Conservation (phyloP, 169 alveolate species). For the Babesia gibsoni region DNA sequence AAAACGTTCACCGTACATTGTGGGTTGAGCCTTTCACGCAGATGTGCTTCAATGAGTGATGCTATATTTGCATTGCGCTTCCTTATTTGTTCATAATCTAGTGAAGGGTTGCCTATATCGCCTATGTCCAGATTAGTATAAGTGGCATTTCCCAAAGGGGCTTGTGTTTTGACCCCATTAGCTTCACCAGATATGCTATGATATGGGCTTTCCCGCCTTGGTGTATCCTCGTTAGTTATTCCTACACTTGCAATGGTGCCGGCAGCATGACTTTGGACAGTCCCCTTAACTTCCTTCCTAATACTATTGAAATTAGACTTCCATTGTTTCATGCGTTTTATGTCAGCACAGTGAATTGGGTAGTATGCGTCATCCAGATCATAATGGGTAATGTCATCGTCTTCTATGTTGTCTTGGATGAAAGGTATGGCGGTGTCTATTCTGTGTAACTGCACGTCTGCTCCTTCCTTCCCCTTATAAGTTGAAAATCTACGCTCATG, state of each 20-base stretch:
- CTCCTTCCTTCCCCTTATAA: not conserved
- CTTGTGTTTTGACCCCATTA: not conserved
- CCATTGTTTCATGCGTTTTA: constrained; percentile 15
- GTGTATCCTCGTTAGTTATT: too few species aligned
- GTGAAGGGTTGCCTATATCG: not conserved
- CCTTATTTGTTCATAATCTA: constrained; percentile 1
- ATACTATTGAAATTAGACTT: not conserved
- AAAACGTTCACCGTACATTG: constrained; percentile 54
- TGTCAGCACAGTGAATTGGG: constrained; percentile 1
- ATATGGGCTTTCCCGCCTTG: too few species aligned
- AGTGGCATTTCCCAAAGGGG: not conserved
- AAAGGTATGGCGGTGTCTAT: not conserved
- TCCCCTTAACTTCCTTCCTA: too few species aligned
- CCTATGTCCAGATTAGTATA: not conserved
- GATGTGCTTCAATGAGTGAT: constrained; percentile 1
- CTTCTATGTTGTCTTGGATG: not conserved
- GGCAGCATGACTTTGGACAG: too few species aligned
- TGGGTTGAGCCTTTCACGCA: constrained; percentile 47
- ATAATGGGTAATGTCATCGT: not conserved
- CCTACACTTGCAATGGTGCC: too few species aligned
- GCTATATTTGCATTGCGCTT: constrained; percentile 1
- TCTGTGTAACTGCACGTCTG: not conserved
- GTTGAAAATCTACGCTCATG: not conserved
- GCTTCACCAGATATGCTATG: not conserved
- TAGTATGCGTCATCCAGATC: not conserved